Evolutionary conservation across 495 filamentous ascomycete species (phyloP).

Genomic region (Hypoxylon crocopeplum): DNA sequence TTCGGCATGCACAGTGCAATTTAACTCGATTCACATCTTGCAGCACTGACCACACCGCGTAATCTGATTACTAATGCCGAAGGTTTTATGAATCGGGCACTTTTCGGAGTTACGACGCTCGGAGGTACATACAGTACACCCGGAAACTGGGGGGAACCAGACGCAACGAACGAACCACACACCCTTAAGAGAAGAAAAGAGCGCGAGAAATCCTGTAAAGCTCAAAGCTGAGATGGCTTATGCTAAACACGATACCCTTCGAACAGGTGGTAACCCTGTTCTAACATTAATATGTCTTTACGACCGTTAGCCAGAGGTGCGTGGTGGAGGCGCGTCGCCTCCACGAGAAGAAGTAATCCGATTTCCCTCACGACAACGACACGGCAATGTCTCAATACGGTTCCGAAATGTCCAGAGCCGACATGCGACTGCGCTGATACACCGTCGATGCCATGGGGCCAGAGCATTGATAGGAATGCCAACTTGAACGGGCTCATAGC

Average conservation of each 20-base stretch:
- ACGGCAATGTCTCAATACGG: conserved; percentile 53
- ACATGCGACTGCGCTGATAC: conserved; percentile 73
- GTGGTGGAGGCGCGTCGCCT: conserved; percentile 23
- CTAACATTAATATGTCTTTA: conserved; percentile 28
- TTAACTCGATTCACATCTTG: no score
- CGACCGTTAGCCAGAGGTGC: conserved; percentile 26
- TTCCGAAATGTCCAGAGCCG: conserved; percentile 71
- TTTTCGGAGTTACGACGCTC: conserved; percentile 26
- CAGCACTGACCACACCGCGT: no score
- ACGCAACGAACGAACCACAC: conserved; percentile 8
- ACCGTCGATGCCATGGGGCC: conserved; percentile 66
- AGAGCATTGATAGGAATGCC: conserved; percentile 78
- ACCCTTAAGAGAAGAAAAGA: conserved; percentile 12
- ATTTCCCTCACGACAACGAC: neutral
- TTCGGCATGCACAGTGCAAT: no score
- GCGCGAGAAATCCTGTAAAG: neutral
- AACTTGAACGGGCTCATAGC: conserved; percentile 77
- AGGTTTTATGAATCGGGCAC: no score
- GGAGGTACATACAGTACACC: conserved; percentile 17
- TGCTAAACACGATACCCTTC: neutral
- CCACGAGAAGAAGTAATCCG: neutral
- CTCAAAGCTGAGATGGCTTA: conserved; percentile 24
- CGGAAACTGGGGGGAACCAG: neutral
- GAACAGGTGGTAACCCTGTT: conserved; percentile 19
- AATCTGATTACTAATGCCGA: neutral